Evolutionary conservation across 257 asterid genomes (phyloP).

Genomic region (Nicotiana knightiana): DNA sequence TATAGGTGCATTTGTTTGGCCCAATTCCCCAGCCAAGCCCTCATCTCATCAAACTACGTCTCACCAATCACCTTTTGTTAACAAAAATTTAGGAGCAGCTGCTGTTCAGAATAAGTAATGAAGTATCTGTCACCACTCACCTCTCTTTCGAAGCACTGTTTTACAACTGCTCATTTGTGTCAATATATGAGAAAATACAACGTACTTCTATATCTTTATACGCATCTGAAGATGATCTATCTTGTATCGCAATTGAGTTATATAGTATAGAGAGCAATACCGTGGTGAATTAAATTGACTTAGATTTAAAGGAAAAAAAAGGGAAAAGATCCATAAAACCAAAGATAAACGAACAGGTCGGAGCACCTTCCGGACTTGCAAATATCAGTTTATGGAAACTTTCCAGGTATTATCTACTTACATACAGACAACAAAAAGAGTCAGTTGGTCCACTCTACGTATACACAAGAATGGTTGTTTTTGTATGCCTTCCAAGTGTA

Average conservation of each 20-base stretch:
- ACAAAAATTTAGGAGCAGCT: neutral
- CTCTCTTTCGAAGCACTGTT: neutral
- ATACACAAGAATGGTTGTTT: slow-evolving; percentile 8
- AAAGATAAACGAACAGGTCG: neutral
- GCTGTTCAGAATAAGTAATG: neutral
- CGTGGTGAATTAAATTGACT: neutral
- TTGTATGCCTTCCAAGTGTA: slow-evolving; percentile 1
- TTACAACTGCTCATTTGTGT: neutral
- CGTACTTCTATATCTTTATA: no score
- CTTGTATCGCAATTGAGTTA: neutral
- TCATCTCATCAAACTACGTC: neutral
- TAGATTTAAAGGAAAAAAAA: neutral
- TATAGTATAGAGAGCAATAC: neutral
- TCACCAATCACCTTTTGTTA: neutral
- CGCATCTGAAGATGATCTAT: neutral
- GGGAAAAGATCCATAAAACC: neutral
- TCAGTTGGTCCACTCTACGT: slow-evolving; percentile 2
- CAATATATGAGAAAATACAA: neutral
- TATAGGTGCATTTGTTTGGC: slow-evolving; percentile 10
- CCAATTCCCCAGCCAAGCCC: neutral
- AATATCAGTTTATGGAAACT: neutral
- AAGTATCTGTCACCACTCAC: neutral
- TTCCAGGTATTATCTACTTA: slow-evolving; percentile 5
- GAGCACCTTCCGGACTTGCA: neutral
- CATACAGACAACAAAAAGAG: slow-evolving; percentile 1